Base-by-base conservation (phyloP, 2,329 filamentous ascomycete genomes). In the Orbilia brochopaga region DNA sequence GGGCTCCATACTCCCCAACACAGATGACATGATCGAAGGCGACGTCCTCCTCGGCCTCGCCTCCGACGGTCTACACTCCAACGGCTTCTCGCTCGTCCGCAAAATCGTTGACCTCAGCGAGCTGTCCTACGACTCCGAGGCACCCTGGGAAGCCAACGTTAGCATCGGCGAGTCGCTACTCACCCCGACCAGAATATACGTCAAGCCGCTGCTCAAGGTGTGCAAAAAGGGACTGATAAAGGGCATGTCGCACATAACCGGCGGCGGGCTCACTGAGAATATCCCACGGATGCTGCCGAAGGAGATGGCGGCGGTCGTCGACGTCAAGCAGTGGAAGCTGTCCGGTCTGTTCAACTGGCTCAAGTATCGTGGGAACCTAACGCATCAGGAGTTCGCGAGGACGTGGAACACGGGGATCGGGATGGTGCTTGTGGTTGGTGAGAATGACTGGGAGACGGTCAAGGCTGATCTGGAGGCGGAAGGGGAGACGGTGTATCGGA, bases 381-480 rank as follows among this genome's bases (percentile, higher is more conserved):
- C 84, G 59, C 83, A 88, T 1, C 78, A 82, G 8, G 94, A 99
- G 82, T 95, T 97, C 85, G 91, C 89, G 57, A 85, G 92, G 66
- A 94, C 92, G 1, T 97, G 96, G 85, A 99, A 99, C 82, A 92
- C 89, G 6, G 94, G 94, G 56, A 82, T 99, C 50, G 94, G 94
- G 52, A 97, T 99, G 92, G 90, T 97, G 4, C 83, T 92, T 30
- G 91, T 92, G 3, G 91, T 97, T 1, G 85, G 85, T 27, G 82
- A 85, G 63, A 83, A 82, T 35, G 85, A 89, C 75, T 90, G 83
- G 1, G 83, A 85, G 4, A 82, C 83, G 40, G 87, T 90, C 1
- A 82, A 82, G 19, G 80, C 82, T 58, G 81, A 85, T 50, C 81
- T 97, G 21, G 83, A 87, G 77, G 82, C 81, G 24, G 83, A 85